Evolutionary conservation across 345 rosid genomes (phyloP).

Genomic region (Syzygium aqueum): DNA sequence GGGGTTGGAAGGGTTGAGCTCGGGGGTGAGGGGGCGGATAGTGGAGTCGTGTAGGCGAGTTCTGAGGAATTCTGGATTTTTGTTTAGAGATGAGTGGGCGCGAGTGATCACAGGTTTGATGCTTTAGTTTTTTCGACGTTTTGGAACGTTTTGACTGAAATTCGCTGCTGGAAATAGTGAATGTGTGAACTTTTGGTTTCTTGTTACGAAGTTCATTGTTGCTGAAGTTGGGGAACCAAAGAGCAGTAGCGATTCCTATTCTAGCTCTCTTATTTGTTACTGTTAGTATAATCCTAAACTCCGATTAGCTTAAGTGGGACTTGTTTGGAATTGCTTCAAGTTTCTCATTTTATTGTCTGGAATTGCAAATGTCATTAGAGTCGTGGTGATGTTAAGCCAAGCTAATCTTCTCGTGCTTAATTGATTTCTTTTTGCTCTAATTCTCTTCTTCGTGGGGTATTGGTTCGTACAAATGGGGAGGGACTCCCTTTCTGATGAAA

Average conservation of each 20-base stretch:
- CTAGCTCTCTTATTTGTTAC: neutral
- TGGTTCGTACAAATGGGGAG: neutral
- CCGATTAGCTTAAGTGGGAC: neutral
- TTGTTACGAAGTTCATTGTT: neutral
- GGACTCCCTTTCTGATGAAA: neutral
- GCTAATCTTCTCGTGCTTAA: neutral
- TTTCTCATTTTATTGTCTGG: neutral
- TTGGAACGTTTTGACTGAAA: neutral
- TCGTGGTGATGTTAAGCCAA: neutral
- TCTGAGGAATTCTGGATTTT: conserved; percentile 29
- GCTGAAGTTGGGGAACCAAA: neutral
- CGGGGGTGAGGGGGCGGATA: conserved; percentile 4
- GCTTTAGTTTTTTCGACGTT: neutral
- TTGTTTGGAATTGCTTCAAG: neutral
- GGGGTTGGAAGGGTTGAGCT: conserved; percentile 7
- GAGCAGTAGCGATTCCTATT: neutral
- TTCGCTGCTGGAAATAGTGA: neutral
- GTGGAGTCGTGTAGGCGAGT: conserved; percentile 19
- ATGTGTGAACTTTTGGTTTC: neutral
- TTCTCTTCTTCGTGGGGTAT: neutral
- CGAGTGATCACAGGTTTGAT: conserved; percentile 14
- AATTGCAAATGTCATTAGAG: neutral
- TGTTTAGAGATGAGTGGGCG: conserved; percentile 37
- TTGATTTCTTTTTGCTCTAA: neutral
- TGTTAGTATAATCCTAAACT: neutral